Evolutionary conservation across 202 grass and related monocot genomes (phyloP).

Genomic region (Schoenoplectus tabernaemontani): DNA sequence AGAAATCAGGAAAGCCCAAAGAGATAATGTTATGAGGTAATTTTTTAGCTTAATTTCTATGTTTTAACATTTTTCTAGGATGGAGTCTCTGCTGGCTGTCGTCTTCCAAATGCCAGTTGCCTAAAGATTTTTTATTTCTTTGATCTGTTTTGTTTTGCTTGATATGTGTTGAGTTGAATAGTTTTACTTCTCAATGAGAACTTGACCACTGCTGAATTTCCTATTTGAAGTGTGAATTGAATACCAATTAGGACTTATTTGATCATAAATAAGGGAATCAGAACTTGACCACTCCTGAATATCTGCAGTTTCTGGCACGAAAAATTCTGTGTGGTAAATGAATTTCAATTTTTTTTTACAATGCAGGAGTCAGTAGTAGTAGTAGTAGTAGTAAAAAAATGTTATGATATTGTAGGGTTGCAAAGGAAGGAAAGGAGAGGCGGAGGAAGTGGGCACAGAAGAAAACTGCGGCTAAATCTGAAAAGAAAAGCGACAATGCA

Average conservation of each 20-base stretch:
- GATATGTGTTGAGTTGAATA: neutral
- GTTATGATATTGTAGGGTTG: constrained; percentile 31
- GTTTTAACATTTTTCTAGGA: neutral
- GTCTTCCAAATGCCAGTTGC: neutral
- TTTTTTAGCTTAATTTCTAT: neutral
- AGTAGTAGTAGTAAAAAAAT: neutral
- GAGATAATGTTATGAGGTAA: constrained; percentile 58
- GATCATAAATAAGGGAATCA: neutral
- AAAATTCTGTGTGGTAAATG: neutral
- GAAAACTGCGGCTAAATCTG: constrained; percentile 49
- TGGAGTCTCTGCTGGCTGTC: neutral
- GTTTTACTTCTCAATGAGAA: neutral
- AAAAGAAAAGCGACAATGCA: constrained; percentile 20
- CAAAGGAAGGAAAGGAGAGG: constrained; percentile 55
- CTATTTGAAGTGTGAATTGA: neutral
- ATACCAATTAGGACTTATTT: neutral
- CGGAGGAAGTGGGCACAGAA: constrained; percentile 64
- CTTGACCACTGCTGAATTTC: neutral
- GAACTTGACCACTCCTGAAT: neutral
- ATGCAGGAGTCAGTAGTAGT: no score
- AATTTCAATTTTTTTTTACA: no score
- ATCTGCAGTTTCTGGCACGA: neutral
- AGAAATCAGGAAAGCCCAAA: constrained; percentile 62
- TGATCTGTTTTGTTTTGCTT: neutral
- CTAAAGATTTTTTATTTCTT: neutral